These are phyloP conservation scores for Termitomyces sp. DNA, from an alignment of 768 basidiomycete species.

Conservation along the genomic window DNA sequence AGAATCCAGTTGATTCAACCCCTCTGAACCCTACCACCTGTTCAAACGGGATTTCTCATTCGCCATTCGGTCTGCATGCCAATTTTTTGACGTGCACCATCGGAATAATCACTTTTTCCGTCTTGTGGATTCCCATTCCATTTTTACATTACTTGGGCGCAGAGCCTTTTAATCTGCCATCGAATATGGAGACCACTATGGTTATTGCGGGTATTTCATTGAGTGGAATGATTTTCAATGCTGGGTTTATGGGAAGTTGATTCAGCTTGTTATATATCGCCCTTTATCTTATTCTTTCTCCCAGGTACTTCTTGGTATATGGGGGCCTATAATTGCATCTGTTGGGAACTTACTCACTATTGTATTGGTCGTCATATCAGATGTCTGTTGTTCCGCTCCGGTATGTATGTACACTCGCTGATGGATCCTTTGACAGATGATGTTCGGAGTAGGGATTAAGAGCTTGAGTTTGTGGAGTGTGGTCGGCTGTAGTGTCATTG, in stretches of 20 bases:
- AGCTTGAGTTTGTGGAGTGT: constrained; percentile 68
- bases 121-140: constrained; percentile 78
- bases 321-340: constrained; percentile 84
- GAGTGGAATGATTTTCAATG: constrained; percentile 75
- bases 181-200: constrained; percentile 33
- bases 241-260: constrained; percentile 71
- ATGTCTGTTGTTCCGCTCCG: constrained; percentile 35
- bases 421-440: constrained; percentile 20
- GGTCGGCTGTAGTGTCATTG: constrained; percentile 72
- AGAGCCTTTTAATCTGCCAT: constrained; percentile 66
- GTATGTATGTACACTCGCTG: background rate
- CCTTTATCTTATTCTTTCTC: constrained; percentile 2
- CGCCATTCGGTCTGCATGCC: constrained; percentile 81
- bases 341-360: constrained; percentile 95
- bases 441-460: constrained; percentile 60
- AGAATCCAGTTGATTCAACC: constrained; percentile 12
- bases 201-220: constrained; percentile 65
- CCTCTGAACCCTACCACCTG: background rate
- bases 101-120: constrained; percentile 67
- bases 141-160: constrained; percentile 60
- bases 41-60: constrained; percentile 40
- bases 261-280: background rate
- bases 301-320: constrained; percentile 75
- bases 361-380: constrained; percentile 78
- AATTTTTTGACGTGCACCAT: constrained; percentile 77